These are phyloP conservation scores for Aschersonia sp. DNA, from an alignment of 2,329 filamentous ascomycete species.

Conservation along the genomic window DNA sequence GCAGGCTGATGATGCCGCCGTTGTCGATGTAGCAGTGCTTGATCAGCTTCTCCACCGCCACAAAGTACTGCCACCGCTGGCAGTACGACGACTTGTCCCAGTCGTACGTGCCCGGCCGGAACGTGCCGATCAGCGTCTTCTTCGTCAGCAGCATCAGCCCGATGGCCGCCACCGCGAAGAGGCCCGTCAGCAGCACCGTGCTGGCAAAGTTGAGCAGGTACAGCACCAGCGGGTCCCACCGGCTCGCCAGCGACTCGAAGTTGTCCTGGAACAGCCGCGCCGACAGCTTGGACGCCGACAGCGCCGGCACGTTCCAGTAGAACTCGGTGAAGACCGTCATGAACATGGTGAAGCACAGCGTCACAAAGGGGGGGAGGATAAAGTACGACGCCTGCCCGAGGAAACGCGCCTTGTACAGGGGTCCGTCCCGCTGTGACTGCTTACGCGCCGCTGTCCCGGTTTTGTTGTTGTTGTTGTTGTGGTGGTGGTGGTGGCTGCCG, in stretches of 20 bases:
- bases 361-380: conserved; percentile 29
- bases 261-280: conserved; percentile 14
- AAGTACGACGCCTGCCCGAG: conserved; percentile 27
- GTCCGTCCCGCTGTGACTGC: conserved; percentile 33
- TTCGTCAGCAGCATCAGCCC: conserved; percentile 29
- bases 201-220: conserved; percentile 24
- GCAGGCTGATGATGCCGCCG: conserved; percentile 31
- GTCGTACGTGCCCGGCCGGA: conserved; percentile 35
- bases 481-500: conserved; percentile 2
- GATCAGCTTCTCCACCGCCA: conserved; percentile 34
- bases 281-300: conserved; percentile 32
- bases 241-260: conserved; percentile 8
- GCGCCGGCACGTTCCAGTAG: conserved; percentile 35
- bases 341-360: conserved; percentile 33
- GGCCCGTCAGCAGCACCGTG: conserved; percentile 25
- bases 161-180: conserved; percentile 27
- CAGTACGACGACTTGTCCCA: conserved; percentile 44
- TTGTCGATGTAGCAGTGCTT: conserved; percentile 32
- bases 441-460: not conserved
- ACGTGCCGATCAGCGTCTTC: conserved; percentile 35
- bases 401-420: conserved; percentile 30
- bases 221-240: conserved; percentile 21
- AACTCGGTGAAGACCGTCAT: conserved; percentile 29
- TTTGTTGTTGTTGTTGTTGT: not conserved
- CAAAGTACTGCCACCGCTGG: conserved; percentile 41